Percentiles rank a stretch among this genome's conserved stretches.
Evolutionary conservation across 2,329 filamentous ascomycete species (phyloP).

Genomic region (Colletotrichum musicola): DNA sequence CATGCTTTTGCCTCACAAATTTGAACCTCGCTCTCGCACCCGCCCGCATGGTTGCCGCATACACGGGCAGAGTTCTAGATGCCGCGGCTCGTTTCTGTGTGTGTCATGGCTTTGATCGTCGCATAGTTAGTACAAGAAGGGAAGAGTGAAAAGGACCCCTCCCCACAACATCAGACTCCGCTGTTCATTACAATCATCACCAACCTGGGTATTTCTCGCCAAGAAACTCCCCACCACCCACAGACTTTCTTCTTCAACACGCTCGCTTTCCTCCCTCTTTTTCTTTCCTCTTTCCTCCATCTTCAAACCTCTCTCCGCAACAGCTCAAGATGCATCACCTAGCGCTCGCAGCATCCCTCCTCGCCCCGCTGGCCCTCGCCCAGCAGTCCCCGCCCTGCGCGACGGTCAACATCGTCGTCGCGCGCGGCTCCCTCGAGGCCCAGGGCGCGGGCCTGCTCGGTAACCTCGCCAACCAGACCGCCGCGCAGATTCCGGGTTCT

Average conservation of each 20-base stretch:
- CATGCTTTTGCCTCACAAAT: no score
- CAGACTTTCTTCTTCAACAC: no score
- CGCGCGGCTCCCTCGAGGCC: conserved; percentile 53
- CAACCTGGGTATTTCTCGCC: no score
- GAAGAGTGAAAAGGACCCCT: not conserved
- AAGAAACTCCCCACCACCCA: no score
- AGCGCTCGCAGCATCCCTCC: conserved; percentile 15
- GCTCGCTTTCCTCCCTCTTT: not conserved
- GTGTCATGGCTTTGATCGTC: conserved; percentile 22
- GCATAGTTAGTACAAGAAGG: conserved; percentile 36
- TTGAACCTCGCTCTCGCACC: conserved; percentile 12
- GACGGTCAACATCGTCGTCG: conserved; percentile 54
- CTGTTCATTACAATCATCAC: not conserved
- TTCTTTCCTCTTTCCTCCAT: not conserved
- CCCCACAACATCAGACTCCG: not conserved
- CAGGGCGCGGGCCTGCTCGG: conserved; percentile 51
- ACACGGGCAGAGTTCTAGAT: conserved; percentile 20
- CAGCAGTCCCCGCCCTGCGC: conserved; percentile 21
- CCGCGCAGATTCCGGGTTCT: conserved; percentile 49
- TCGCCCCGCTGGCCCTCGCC: conserved; percentile 20
- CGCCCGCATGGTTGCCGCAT: not conserved
- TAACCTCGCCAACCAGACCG: conserved; percentile 49
- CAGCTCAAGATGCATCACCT: conserved; percentile 17
- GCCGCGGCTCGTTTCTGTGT: conserved; percentile 17
- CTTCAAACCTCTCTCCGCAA: not conserved